Conservation (phyloP, 495 filamentous ascomycete species). For the Parachaetomium inaequale region DNA sequence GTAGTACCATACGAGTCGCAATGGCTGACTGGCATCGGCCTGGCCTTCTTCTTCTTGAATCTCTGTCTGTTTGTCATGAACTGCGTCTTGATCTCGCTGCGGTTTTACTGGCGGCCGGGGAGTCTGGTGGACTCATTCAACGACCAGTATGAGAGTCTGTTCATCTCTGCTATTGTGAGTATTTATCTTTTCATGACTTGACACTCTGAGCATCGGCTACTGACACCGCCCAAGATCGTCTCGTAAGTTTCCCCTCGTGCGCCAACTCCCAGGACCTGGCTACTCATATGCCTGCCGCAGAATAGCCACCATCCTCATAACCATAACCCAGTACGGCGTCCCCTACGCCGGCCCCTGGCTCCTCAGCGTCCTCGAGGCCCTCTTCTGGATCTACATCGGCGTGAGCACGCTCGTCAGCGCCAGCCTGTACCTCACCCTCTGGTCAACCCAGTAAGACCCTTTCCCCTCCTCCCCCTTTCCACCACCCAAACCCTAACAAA, state of each 20-base stretch:
- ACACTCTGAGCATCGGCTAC: background rate
- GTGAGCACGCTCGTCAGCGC: slow-evolving; percentile 61
- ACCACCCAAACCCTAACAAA: slow-evolving; percentile 1
- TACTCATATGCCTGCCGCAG: slow-evolving; percentile 33
- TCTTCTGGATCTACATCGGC: slow-evolving; percentile 72
- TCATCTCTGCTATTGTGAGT: slow-evolving; percentile 66
- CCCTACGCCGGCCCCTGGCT: slow-evolving; percentile 66
- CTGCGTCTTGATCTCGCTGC: slow-evolving; percentile 59
- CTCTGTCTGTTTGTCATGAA: slow-evolving; percentile 69
- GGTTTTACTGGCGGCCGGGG: slow-evolving; percentile 68
- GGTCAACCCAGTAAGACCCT: slow-evolving; percentile 49
- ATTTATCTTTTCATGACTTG: background rate
- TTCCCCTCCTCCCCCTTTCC: slow-evolving; percentile 1
- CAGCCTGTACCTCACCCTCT: slow-evolving; percentile 71
- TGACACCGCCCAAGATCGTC: slow-evolving; percentile 8
- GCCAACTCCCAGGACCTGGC: background rate
- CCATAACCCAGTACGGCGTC: slow-evolving; percentile 74
- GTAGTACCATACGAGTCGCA: slow-evolving; percentile 65
- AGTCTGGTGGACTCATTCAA: slow-evolving; percentile 69
- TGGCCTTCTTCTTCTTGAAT: slow-evolving; percentile 73
- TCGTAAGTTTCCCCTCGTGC: slow-evolving; percentile 2
- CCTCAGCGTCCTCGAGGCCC: slow-evolving; percentile 52
- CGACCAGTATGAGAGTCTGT: slow-evolving; percentile 77
- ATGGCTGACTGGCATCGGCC: slow-evolving; percentile 68
- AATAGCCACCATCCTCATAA: slow-evolving; percentile 73